Evolutionary conservation across 768 basidiomycete species (phyloP).

Genomic region (Paxillus involutus): DNA sequence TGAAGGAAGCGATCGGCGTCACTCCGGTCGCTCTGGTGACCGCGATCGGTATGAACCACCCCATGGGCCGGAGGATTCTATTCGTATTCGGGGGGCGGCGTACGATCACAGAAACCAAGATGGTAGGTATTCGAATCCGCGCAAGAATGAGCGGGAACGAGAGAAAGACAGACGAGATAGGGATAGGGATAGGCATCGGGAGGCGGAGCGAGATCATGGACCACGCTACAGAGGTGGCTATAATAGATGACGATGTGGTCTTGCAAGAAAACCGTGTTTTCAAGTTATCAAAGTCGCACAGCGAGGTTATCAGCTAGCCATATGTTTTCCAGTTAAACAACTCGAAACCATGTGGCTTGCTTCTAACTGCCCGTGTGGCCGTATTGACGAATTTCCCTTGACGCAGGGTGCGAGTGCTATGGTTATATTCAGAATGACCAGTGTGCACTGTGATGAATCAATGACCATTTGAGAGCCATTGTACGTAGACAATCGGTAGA

Average conservation of each 20-base stretch:
- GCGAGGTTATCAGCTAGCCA: conserved; percentile 3
- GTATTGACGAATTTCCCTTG: no score
- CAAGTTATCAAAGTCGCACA: background rate
- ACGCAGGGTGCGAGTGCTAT: no score
- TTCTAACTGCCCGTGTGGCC: background rate
- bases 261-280: background rate
- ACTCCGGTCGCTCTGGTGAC: conserved; percentile 1
- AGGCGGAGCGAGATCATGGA: conserved; percentile 23
- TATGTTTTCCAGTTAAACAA: background rate
- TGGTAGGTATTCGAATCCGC: conserved; percentile 8
- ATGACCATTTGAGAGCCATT: no score
- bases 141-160: conserved; percentile 11
- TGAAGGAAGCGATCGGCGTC: conserved; percentile 5
- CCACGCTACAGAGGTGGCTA: conserved; percentile 54
- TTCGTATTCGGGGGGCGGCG: conserved; percentile 34
- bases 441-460: no score
- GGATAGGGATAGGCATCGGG: conserved; percentile 20
- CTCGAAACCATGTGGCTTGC: conserved; percentile 9
- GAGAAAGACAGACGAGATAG: conserved; percentile 22
- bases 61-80: conserved; percentile 2
- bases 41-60: conserved; percentile 6
- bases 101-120: conserved; percentile 12
- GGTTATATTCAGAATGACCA: no score
- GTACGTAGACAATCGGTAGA: no score
- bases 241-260: conserved; percentile 51